These are phyloP conservation scores for Crucibulum laeve DNA, from an alignment of 768 basidiomycete genomes.

Conservation along the genomic window DNA sequence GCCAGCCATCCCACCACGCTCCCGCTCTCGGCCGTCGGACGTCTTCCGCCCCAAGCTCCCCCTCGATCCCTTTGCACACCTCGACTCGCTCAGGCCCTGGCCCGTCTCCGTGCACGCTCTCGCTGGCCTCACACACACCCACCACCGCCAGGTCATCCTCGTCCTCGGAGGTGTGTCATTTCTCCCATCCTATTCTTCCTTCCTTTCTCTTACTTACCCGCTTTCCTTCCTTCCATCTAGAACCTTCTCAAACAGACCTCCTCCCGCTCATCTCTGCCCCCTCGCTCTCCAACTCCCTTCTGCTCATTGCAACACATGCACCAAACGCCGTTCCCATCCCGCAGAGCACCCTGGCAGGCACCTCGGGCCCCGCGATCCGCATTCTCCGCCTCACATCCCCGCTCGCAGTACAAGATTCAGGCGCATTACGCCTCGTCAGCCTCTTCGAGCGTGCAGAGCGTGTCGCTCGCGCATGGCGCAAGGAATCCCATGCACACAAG, in stretches of 20 bases:
- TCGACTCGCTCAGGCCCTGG: slow-evolving; percentile 20
- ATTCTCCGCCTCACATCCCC: slow-evolving; percentile 29
- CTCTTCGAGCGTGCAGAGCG: slow-evolving; percentile 36
- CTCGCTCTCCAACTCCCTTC: slow-evolving; percentile 24
- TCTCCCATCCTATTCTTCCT: background rate
- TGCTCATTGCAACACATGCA: slow-evolving; percentile 37
- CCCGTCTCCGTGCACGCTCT: slow-evolving; percentile 12
- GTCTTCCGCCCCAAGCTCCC: slow-evolving; percentile 34
- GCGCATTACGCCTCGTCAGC: slow-evolving; percentile 35
- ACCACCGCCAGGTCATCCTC: slow-evolving; percentile 25
- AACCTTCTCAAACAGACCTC: slow-evolving; percentile 28
- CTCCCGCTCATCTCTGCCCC: slow-evolving; percentile 29
- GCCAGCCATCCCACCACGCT: background rate
- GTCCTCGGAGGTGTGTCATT: slow-evolving; percentile 28
- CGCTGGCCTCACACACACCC: slow-evolving; percentile 1
- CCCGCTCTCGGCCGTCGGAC: slow-evolving; percentile 7
- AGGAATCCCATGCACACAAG: background rate
- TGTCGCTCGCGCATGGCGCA: slow-evolving; percentile 26
- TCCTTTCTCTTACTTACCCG: background rate
- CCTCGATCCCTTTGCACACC: slow-evolving; percentile 26
- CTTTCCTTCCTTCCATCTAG: slow-evolving; percentile 11
- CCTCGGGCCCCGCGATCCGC: slow-evolving; percentile 16
- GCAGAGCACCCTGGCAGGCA: slow-evolving; percentile 7
- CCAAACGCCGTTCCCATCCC: slow-evolving; percentile 23
- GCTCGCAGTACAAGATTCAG: slow-evolving; percentile 27